These are phyloP conservation scores for Morella rubra DNA, from an alignment of 306 rosid species.

Conservation along the genomic window DNA sequence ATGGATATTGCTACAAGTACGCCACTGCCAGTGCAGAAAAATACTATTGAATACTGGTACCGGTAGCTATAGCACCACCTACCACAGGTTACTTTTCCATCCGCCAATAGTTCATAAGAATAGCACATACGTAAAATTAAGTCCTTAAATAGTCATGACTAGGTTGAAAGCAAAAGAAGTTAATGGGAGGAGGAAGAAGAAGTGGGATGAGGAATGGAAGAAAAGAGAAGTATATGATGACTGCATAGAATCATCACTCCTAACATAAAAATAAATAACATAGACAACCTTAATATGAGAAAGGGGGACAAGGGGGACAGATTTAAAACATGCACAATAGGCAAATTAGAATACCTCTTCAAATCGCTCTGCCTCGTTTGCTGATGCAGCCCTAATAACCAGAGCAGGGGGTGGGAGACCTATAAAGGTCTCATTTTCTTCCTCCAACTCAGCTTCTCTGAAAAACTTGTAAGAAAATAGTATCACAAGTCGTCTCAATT, in stretches of 20 bases:
- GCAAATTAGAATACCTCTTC: conserved; percentile 70
- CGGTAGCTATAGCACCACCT: too few relatives aligned
- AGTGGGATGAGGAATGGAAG: neutral
- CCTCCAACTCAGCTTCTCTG: conserved; percentile 78
- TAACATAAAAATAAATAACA: neutral
- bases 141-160: neutral
- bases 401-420: conserved; percentile 93
- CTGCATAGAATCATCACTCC: conserved; percentile 1
- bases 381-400: conserved; percentile 82
- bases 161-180: neutral
- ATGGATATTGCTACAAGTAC: too few relatives aligned
- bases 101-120: too few relatives aligned
- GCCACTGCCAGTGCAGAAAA: too few relatives aligned
- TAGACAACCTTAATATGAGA: neutral
- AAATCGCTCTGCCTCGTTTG: conserved; percentile 92
- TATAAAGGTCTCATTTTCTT: conserved; percentile 58
- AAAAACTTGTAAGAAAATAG: conserved; percentile 23
- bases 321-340: neutral
- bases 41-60: too few relatives aligned
- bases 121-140: neutral
- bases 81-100: too few relatives aligned
- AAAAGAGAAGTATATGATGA: neutral
- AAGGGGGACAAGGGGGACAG: neutral
- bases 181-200: neutral
- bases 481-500: conserved; percentile 2